Evolutionary conservation across 2,329 filamentous ascomycete genomes (phyloP).

Genomic region (Beauveria sp.): DNA sequence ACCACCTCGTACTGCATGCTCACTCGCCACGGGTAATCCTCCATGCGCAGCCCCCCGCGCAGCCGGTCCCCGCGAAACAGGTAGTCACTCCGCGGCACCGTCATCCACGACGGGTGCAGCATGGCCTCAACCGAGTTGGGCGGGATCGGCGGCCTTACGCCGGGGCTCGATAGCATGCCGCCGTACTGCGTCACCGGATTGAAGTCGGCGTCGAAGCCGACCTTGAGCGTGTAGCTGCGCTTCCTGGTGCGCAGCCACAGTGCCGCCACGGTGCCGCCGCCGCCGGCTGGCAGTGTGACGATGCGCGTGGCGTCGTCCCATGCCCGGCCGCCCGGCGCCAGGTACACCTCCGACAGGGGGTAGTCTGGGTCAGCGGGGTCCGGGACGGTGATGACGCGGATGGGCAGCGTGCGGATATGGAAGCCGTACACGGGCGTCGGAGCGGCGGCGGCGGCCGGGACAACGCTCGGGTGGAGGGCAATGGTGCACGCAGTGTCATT

Average conservation of each 20-base stretch:
- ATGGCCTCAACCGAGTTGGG: not conserved
- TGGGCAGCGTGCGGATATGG: slow-evolving; percentile 3
- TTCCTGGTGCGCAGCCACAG: not conserved
- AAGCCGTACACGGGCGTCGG: not conserved
- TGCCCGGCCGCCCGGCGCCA: not conserved
- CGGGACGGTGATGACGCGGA: not conserved
- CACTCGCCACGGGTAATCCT: not conserved
- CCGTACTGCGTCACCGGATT: slow-evolving; percentile 8
- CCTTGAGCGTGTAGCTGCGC: slow-evolving; percentile 4
- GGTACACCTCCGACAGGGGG: not conserved
- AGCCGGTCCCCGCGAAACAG: slow-evolving; percentile 1
- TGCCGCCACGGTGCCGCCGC: not conserved
- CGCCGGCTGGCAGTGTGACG: slow-evolving; percentile 4
- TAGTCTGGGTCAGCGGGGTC: not conserved
- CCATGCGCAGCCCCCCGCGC: not conserved
- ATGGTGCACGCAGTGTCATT: not conserved
- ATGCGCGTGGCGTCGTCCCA: slow-evolving; percentile 7
- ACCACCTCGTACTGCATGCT: not conserved
- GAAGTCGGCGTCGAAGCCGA: slow-evolving; percentile 11
- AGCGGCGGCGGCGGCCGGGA: not conserved
- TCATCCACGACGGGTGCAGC: slow-evolving; percentile 3
- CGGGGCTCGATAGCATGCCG: slow-evolving; percentile 5
- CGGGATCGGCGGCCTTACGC: not conserved
- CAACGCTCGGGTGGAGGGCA: not conserved
- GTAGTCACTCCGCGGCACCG: not conserved